phyloP scores from a whole-genome alignment of 2,329 filamentous ascomycete genomes.

The Aspergillus pseudoglaucus region DNA sequence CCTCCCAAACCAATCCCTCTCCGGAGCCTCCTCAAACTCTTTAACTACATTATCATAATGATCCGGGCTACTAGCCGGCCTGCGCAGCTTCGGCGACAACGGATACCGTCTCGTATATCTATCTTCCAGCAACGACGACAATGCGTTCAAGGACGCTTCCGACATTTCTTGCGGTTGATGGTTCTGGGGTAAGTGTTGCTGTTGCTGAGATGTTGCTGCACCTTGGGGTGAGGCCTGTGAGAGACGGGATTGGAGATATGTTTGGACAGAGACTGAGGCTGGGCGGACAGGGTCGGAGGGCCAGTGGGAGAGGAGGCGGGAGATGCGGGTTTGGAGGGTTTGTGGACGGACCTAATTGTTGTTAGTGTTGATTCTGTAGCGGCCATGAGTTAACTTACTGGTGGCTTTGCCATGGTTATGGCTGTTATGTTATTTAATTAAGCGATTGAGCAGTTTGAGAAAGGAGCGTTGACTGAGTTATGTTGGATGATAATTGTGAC shows the following conservation, averaged over 20 bases:
- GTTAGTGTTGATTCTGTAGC: constrained; percentile 7
- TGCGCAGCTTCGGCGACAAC: constrained; percentile 40
- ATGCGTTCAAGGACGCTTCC: constrained; percentile 47
- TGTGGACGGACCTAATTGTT: constrained; percentile 8
- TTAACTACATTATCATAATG: constrained; percentile 48
- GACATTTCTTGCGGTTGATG: constrained; percentile 20
- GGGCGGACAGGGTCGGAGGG: constrained; percentile 40
- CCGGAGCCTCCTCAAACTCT: constrained; percentile 50
- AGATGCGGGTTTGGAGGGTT: constrained; percentile 30
- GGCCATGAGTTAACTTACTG: constrained; percentile 15
- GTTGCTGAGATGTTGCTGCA: constrained; percentile 6
- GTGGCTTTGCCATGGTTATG: constrained; percentile 22
- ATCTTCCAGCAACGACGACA: constrained; percentile 56
- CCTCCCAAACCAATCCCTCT: constrained; percentile 41
- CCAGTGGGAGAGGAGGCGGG: constrained; percentile 39
- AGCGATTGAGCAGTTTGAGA: not conserved
- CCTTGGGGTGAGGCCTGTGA: constrained; percentile 15
- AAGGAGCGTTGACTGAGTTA: not conserved
- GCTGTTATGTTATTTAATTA: not conserved
- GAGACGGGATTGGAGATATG: constrained; percentile 33
- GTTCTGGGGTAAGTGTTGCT: constrained; percentile 5
- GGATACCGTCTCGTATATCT: constrained; percentile 49
- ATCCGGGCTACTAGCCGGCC: constrained; percentile 45
- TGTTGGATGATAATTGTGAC: not conserved
- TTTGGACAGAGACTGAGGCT: constrained; percentile 39